Evolutionary conservation across 306 rosid species (phyloP).

Genomic region (Lagenaria siceraria): DNA sequence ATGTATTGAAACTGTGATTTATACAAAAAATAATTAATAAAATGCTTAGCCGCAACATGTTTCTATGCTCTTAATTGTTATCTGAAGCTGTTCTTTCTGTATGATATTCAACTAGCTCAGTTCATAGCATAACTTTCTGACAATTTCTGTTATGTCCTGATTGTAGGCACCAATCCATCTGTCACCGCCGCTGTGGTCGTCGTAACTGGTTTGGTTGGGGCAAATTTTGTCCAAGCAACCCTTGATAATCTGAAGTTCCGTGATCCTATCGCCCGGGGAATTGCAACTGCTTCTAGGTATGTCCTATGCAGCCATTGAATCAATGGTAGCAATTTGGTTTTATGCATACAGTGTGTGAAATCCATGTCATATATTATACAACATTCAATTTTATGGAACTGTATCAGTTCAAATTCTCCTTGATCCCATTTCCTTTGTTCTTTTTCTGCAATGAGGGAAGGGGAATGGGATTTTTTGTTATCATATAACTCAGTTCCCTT

Average conservation of each 20-base stretch:
- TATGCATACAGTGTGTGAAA: not conserved
- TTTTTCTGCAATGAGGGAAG: not conserved
- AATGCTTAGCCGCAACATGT: not conserved
- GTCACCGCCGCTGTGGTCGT: conserved; percentile 92
- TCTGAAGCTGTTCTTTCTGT: not conserved
- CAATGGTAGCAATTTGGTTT: not conserved
- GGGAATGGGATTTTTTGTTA: not conserved
- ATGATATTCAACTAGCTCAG: not conserved
- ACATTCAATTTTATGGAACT: not conserved
- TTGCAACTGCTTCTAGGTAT: conserved; percentile 97
- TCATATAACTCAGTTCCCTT: not conserved
- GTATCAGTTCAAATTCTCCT: not conserved
- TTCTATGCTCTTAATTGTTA: not conserved
- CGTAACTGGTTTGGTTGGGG: conserved; percentile 84
- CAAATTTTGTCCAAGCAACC: conserved; percentile 80
- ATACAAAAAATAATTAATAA: not conserved
- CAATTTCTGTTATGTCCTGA: not conserved
- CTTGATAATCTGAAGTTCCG: conserved; percentile 64
- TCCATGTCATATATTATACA: not conserved
- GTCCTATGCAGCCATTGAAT: not conserved
- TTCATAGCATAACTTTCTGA: not conserved
- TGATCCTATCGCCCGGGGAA: conserved; percentile 93
- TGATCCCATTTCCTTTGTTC: not conserved
- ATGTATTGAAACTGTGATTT: not conserved
- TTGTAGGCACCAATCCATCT: conserved; percentile 74